Percentiles rank a stretch among this genome's conserved stretches.
phyloP scores from a whole-genome alignment of 768 basidiomycete genomes.

The Multifurca ochricompacta region DNA sequence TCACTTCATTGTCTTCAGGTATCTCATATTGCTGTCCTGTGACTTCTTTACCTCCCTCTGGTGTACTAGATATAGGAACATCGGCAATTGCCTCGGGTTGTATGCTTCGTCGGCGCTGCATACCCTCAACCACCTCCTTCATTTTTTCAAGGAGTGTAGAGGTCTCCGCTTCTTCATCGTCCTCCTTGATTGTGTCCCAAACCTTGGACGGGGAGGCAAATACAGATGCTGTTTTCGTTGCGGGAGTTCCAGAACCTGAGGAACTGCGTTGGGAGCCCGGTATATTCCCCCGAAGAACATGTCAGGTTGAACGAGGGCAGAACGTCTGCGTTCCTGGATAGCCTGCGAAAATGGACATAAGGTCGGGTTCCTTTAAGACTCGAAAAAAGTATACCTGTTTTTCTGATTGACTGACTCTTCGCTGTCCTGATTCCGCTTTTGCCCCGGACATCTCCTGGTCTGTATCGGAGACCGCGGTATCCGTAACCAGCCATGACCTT shows the following conservation, averaged over 20 bases:
- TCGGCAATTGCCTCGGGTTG: constrained; percentile 23
- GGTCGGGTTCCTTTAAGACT: too few species aligned
- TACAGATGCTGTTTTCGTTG: neutral
- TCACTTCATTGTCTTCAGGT: constrained; percentile 16
- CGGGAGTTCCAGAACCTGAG: constrained; percentile 20
- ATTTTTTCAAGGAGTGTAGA: constrained; percentile 31
- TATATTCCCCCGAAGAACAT: constrained; percentile 44
- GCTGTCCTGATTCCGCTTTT: neutral
- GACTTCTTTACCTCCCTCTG: constrained; percentile 29
- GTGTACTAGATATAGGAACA: constrained; percentile 31
- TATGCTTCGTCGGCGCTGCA: constrained; percentile 31
- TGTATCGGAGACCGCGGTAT: constrained; percentile 40
- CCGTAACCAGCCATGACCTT: constrained; percentile 48
- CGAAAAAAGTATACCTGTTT: constrained; percentile 1
- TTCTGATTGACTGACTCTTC: constrained; percentile 5
- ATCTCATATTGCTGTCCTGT: constrained; percentile 29
- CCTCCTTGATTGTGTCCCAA: constrained; percentile 19
- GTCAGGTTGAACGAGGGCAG: constrained; percentile 44
- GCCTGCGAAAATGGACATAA: constrained; percentile 30
- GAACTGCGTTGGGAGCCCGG: constrained; percentile 41
- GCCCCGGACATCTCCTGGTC: neutral
- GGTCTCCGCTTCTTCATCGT: constrained; percentile 30
- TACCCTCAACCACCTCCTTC: constrained; percentile 32
- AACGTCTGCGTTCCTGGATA: constrained; percentile 54
- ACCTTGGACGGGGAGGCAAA: constrained; percentile 10